Conservation (phyloP, 176 grass and related monocot genomes). For the Cenchrus fungigraminus region DNA sequence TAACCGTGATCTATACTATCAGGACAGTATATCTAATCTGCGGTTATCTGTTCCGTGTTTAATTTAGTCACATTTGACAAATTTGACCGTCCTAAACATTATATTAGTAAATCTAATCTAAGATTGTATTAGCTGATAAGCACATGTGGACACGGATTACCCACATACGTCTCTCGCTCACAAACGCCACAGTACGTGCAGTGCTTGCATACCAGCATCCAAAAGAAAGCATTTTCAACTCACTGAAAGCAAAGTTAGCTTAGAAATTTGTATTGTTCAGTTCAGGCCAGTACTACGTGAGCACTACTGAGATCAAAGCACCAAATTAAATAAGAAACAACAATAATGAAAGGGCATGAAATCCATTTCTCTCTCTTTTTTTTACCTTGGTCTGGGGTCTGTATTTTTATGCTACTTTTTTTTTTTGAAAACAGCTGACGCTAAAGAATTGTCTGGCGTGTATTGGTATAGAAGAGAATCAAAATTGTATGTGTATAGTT, state of each 20-base stretch:
- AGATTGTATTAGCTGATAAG: background rate
- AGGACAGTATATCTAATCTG: background rate
- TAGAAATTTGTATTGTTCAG: background rate
- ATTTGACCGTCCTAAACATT: background rate
- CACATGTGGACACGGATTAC: slow-evolving; percentile 40
- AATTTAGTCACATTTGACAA: background rate
- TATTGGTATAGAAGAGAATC: too few relatives aligned
- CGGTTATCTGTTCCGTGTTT: background rate
- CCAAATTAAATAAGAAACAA: background rate
- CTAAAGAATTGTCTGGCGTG: too few relatives aligned
- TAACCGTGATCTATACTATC: too few relatives aligned
- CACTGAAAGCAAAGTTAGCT: background rate
- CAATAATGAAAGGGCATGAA: background rate
- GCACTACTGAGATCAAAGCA: background rate
- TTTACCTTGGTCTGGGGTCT: too few relatives aligned
- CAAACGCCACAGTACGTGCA: background rate
- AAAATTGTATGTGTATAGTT: too few relatives aligned
- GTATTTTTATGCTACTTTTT: too few relatives aligned
- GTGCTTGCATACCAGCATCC: background rate
- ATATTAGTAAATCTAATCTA: background rate
- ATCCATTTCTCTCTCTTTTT: background rate
- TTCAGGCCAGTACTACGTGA: background rate
- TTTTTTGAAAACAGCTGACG: too few relatives aligned
- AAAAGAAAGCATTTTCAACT: slow-evolving; percentile 1
- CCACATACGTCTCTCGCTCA: background rate